These are phyloP conservation scores for Phytophthora vignae DNA, from an alignment of 352 stramenopile species.

Conservation along the genomic window DNA sequence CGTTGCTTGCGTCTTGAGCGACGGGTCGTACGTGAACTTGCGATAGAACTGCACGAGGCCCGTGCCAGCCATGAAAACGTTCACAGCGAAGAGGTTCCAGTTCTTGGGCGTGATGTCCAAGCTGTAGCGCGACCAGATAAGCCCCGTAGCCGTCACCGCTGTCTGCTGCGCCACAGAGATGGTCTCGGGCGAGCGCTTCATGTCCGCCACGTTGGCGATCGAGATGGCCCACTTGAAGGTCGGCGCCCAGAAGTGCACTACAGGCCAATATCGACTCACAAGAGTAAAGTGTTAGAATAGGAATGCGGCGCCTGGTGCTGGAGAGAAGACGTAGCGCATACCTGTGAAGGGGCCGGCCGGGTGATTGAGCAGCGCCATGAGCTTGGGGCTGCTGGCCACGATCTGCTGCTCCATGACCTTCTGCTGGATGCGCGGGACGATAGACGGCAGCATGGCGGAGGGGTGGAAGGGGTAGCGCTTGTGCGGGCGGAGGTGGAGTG, in stretches of 20 bases:
- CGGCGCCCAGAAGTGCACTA: constrained; percentile 91
- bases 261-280: neutral
- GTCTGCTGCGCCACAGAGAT: constrained; percentile 83
- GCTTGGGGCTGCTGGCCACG: constrained; percentile 68
- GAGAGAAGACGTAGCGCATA: neutral
- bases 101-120: constrained; percentile 91
- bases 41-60: constrained; percentile 84
- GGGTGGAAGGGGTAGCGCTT: neutral
- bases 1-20: constrained; percentile 20
- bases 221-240: constrained; percentile 91
- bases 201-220: constrained; percentile 88
- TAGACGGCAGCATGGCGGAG: constrained; percentile 58
- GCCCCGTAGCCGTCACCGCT: constrained; percentile 77
- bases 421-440: constrained; percentile 73
- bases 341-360: constrained; percentile 87
- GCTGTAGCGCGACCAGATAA: constrained; percentile 92
- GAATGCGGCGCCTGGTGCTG: constrained; percentile 37
- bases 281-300: neutral
- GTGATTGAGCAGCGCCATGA: constrained; percentile 69
- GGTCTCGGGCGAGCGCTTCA: constrained; percentile 77
- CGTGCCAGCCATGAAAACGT: constrained; percentile 88
- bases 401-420: constrained; percentile 72
- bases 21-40: constrained; percentile 64
- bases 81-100: constrained; percentile 91
- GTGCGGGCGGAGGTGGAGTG: constrained; percentile 72